Conservation (phyloP, 2,329 filamentous ascomycete genomes). For the Neoarthrinium moseri region DNA sequence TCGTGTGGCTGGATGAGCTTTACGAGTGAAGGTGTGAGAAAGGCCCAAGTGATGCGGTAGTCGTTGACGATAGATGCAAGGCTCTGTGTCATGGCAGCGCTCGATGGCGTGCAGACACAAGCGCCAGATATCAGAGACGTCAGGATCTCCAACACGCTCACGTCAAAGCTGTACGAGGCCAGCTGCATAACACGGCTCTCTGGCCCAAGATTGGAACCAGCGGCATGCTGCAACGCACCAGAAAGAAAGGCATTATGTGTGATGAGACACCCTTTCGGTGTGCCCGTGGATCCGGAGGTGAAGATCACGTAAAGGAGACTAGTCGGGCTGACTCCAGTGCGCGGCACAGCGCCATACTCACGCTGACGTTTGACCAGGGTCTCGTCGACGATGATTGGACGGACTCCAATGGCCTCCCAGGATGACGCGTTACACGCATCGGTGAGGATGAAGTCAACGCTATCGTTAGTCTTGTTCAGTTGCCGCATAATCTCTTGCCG, state of each 20-base stretch:
- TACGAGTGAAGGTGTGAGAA: conserved; percentile 9
- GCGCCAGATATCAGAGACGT: conserved; percentile 35
- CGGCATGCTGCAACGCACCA: conserved; percentile 4
- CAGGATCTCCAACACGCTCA: conserved; percentile 34
- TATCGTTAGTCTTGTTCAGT: not conserved
- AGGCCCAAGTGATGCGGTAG: conserved; percentile 8
- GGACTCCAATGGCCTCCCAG: not conserved
- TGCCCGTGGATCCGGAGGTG: conserved; percentile 51
- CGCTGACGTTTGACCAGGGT: not conserved
- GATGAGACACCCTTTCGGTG: conserved; percentile 48
- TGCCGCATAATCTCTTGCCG: conserved; percentile 8
- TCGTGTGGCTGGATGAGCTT: conserved; percentile 7
- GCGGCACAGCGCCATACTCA: not conserved
- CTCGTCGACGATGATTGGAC: not conserved
- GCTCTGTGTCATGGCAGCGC: conserved; percentile 27
- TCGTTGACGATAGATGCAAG: conserved; percentile 8
- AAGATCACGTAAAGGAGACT: conserved; percentile 40
- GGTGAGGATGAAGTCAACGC: not conserved
- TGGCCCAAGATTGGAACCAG: not conserved
- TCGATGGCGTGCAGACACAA: conserved; percentile 36
- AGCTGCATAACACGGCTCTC: conserved; percentile 20
- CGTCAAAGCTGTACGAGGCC: conserved; percentile 35
- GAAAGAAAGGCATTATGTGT: conserved; percentile 5
- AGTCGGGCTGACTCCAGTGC: not conserved
- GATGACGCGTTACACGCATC: not conserved